Evolutionary conservation across 148 eudicot species (phyloP).

Genomic region (Drosera capensis): DNA sequence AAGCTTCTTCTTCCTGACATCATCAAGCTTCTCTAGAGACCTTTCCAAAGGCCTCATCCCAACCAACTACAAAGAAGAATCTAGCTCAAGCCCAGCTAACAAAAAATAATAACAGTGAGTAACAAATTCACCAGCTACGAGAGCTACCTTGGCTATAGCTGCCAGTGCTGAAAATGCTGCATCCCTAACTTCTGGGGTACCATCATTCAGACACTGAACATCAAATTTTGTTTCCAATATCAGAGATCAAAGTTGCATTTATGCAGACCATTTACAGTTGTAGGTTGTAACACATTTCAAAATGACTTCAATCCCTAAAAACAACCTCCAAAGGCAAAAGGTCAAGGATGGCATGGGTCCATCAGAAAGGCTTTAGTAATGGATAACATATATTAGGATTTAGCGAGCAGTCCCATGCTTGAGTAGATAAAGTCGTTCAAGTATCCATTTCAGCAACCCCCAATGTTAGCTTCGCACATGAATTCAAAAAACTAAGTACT

Average conservation of each 20-base stretch:
- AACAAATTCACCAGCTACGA: background rate
- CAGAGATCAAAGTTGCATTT: background rate
- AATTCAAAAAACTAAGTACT: too few relatives aligned
- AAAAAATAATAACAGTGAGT: background rate
- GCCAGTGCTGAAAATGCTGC: slow-evolving; percentile 95
- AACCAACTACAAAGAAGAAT: slow-evolving; percentile 38
- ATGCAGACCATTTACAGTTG: too few relatives aligned
- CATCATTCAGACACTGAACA: slow-evolving; percentile 82
- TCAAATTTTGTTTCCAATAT: background rate
- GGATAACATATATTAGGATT: too few relatives aligned
- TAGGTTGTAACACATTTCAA: too few relatives aligned
- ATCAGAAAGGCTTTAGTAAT: too few relatives aligned
- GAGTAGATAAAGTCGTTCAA: too few relatives aligned
- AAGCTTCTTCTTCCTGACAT: slow-evolving; percentile 82
- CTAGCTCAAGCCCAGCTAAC: background rate
- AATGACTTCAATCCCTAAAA: too few relatives aligned
- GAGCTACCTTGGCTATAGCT: slow-evolving; percentile 71
- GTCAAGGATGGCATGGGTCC: too few relatives aligned
- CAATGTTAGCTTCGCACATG: too few relatives aligned
- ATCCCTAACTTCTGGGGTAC: slow-evolving; percentile 98
- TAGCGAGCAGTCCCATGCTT: too few relatives aligned
- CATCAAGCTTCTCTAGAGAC: slow-evolving; percentile 96
- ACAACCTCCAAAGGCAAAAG: background rate
- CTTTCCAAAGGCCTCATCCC: slow-evolving; percentile 98
- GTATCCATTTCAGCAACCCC: too few relatives aligned